These are phyloP conservation scores for Microcyclosporella mali DNA, from an alignment of 2,329 filamentous ascomycete species.

Conservation along the genomic window DNA sequence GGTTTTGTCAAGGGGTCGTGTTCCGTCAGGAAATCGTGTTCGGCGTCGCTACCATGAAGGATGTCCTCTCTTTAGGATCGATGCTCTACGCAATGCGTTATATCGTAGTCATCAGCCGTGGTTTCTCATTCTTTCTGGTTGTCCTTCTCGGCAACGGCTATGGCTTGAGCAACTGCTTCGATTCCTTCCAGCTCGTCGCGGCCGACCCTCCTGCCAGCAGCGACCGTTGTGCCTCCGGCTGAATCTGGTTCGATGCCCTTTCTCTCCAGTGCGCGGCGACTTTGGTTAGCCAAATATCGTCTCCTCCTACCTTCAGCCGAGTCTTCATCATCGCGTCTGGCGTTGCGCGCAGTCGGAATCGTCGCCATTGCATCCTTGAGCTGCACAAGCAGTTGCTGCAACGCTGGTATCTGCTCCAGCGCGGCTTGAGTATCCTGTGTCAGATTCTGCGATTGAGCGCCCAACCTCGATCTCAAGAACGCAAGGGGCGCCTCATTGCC, in stretches of 20 bases:
- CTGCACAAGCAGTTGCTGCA: constrained; percentile 63
- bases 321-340: constrained; percentile 30
- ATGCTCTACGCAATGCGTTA: too few species aligned
- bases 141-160: constrained; percentile 20
- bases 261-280: constrained; percentile 68
- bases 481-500: constrained; percentile 40
- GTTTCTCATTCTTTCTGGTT: not conserved
- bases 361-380: constrained; percentile 38
- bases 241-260: constrained; percentile 56
- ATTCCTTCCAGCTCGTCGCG: constrained; percentile 34
- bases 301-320: constrained; percentile 61
- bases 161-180: constrained; percentile 32
- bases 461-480: constrained; percentile 49
- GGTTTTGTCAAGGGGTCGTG: too few species aligned
- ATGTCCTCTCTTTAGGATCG: too few species aligned
- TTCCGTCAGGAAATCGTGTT: too few species aligned
- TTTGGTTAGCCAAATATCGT: constrained; percentile 77
- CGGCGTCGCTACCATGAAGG: too few species aligned
- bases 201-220: constrained; percentile 23
- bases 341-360: constrained; percentile 28
- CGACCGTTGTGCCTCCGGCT: constrained; percentile 21
- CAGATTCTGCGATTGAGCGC: constrained; percentile 47
- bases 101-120: constrained; percentile 2
- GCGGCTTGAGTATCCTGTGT: constrained; percentile 71
- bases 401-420: constrained; percentile 72